Evolutionary conservation across 2,329 filamentous ascomycete genomes (phyloP), one percentile per base, ranked within the genome.

Genomic region (Lasiodiplodia sp.): DNA sequence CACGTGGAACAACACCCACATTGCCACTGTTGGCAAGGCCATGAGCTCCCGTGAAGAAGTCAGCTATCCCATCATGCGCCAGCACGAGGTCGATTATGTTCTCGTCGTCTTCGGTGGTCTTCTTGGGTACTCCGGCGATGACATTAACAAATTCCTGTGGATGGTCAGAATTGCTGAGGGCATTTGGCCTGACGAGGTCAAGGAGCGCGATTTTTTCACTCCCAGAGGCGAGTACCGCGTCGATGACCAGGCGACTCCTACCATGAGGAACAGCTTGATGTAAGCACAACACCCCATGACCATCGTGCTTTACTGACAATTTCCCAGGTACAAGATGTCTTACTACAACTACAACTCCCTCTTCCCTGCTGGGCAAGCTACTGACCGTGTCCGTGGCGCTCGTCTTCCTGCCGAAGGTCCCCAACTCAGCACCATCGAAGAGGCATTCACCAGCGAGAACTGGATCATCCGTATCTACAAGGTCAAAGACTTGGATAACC

Each of bases 391-490:
- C 72, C 94, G 96, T 78, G 89, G 90, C 72, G 87, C 88, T 47
- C 88, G 88, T 70, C 84, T 98, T 64, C 96, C 96, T n/a, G 89
- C 93, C 14, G 87, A 94, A 73, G 91, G 93, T 1, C 96, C 96
- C 10, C 88, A 92, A 70, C 90, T 99, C 69, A 93, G 91, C 81
- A 96, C 91, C 4, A 82, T 99, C 57, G 96, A 99, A 79, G 96
- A 99, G 83, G 96, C 96, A 11, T 99, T 97, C 81, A 99, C 96
- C 67, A 97, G 93, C 77, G 96, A 99, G 86, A 99, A 99, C 87
- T 99, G 96, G 96, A 99, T 99, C 81, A 98, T 99, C 79, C 89
- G 96, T 72, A 97, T 99, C 78, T 99, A 97, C 87, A 99, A 99
- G 87, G 96, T 99, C 83, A 99, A 99, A 86, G 94, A 97, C 76